phyloP scores from a whole-genome alignment of 1,284 basidiomycete genomes.

The Xerocomus amazonicus region DNA sequence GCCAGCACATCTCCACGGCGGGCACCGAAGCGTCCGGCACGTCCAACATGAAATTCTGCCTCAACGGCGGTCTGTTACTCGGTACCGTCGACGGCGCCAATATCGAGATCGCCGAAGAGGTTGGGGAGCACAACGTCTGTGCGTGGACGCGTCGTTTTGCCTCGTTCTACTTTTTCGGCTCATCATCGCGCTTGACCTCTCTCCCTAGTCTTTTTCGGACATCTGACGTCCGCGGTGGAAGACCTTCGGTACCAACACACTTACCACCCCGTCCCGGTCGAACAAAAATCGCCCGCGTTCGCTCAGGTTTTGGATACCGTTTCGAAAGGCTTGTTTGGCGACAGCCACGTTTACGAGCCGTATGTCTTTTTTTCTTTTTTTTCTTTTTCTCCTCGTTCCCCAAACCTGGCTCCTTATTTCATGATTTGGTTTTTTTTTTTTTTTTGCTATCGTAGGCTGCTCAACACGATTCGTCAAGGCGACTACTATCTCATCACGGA shows the following conservation, averaged over 20 bases:
- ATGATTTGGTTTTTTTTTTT: too few relatives aligned
- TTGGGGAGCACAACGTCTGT: constrained; percentile 71
- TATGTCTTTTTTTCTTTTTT: constrained; percentile 45
- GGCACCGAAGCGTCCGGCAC: constrained; percentile 89
- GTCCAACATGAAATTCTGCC: constrained; percentile 91
- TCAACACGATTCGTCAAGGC: constrained; percentile 73
- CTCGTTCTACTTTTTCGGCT: not conserved
- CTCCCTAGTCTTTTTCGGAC: constrained; percentile 73
- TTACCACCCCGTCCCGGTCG: constrained; percentile 76
- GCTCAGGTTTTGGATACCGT: constrained; percentile 72
- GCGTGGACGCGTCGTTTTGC: constrained; percentile 24
- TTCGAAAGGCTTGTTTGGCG: constrained; percentile 73
- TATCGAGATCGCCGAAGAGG: constrained; percentile 92
- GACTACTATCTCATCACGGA: constrained; percentile 84
- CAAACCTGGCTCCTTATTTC: too few relatives aligned
- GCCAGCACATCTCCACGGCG: constrained; percentile 91
- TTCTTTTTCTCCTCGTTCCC: too few relatives aligned
- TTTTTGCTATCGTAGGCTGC: constrained; percentile 11
- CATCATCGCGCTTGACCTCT: too few relatives aligned
- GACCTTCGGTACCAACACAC: constrained; percentile 79
- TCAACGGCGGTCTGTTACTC: constrained; percentile 84
- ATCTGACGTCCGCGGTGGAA: constrained; percentile 78
- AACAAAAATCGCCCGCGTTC: constrained; percentile 77
- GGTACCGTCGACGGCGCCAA: constrained; percentile 90
- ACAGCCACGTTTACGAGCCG: constrained; percentile 75